Conservation (phyloP, 1,284 basidiomycete genomes). For the Rhodofomes roseus region DNA sequence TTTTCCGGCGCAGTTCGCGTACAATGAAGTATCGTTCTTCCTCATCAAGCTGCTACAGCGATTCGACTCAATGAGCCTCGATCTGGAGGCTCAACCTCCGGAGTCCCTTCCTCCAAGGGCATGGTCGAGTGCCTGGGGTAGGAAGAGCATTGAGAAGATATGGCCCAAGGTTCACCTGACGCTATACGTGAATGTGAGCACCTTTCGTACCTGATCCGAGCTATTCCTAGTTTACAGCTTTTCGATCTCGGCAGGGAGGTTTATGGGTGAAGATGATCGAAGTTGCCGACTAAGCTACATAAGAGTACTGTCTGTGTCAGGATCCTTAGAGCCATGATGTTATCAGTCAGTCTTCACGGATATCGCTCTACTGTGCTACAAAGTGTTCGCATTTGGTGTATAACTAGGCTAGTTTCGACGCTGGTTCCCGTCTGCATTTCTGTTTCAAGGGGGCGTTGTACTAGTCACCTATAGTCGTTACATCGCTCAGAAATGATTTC, state of each 20-base stretch:
- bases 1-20: conserved; percentile 39
- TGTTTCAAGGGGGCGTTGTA: too few relatives aligned
- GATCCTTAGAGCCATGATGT: too few relatives aligned
- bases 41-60: conserved; percentile 41
- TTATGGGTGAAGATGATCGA: conserved; percentile 26
- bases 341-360: too few relatives aligned
- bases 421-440: too few relatives aligned
- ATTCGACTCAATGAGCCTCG: conserved; percentile 43
- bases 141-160: conserved; percentile 19
- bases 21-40: conserved; percentile 41
- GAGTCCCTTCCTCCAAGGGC: conserved; percentile 17
- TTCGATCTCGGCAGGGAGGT: conserved; percentile 25
- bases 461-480: too few relatives aligned
- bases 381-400: too few relatives aligned
- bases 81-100: conserved; percentile 15
- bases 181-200: conserved; percentile 34
- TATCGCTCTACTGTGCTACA: too few relatives aligned
- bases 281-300: neutral
- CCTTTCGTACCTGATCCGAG: neutral
- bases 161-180: conserved; percentile 20
- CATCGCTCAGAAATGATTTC: too few relatives aligned
- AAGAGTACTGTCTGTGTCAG: too few relatives aligned
- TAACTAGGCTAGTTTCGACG: too few relatives aligned
- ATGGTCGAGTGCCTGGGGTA: conserved; percentile 13
- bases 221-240: neutral